Base-by-base conservation (phyloP, 2,329 filamentous ascomycete genomes). In the Ceratocystiopsis brevicomis region DNA sequence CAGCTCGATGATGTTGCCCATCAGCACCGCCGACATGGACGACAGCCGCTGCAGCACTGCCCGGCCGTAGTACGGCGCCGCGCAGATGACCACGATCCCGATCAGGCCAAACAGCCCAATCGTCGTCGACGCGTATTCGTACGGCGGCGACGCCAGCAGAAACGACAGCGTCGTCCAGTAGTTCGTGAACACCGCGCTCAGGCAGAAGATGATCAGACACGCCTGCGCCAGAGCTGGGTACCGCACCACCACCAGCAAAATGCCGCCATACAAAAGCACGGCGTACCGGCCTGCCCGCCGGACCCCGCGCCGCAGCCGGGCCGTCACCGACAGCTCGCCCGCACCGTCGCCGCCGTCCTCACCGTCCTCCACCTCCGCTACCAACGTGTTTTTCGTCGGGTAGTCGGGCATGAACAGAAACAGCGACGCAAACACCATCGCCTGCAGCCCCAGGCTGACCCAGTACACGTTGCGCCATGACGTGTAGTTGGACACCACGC, bases 71-170 rank as follows among this genome's bases (percentile, higher is more conserved):
- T 85, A 47, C 0, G 84, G 84, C 0, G 73, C 77, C 10, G 76
- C 58, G 17, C 73, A 55, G 57, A 90, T 82, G 12, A 75, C 72
- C 0, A 67, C 72, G 13, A 90, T 73, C 1, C 81, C 83, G 42
- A 87, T 81, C 4, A 92, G 63, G 0, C 81, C 80, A 56, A 90
- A 90, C 5, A 90, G 65, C 0, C 83, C 82, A 41, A 90, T 86
- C 4, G 69, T 65, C 0, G 84, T 56, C 0, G 79, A 73, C 0
- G 67, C 61, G 55, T 81, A 87, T 43, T 68, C 57, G 54, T 84
- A 92, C 0, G 82, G 81, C 2, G 69, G 60, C 0, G 70, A 76
- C 0, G 80, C 72, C 16, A 92, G 70, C 6, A 90, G 66, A 54
- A 92, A 92, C 0, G 81, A 88, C 35, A 90, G 58, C 0, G 82